Base-by-base conservation (phyloP, 1,284 basidiomycete genomes). In the Coniferiporia weirii region DNA sequence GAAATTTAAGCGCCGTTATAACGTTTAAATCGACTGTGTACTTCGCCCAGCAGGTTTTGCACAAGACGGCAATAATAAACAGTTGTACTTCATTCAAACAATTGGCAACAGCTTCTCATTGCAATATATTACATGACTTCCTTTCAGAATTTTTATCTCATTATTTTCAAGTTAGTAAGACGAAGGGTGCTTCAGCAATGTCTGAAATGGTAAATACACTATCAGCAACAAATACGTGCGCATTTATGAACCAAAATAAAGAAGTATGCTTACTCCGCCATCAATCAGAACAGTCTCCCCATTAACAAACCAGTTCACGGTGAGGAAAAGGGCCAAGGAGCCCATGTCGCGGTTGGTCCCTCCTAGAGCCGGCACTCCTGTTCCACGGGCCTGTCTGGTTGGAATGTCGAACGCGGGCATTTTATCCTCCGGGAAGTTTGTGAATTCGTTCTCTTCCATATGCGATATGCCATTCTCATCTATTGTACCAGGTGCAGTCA, bases 251-350 rank as follows among this genome's bases (percentile, higher is more conserved):
- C 55, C 13, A 53, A 46, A n/a, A 6, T 43, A n/a, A 34, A 15
- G 17, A 45, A 32, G 15, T 36, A 10, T 44, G 74, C 77, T 68
- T 67, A 79, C 76, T 6, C 78, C 78, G 38, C 78, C 79, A 61
- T 80, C 78, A 56, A 81, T 78, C 32, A 80, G 65, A 1, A 81
- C 77, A n/a, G 78, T 81, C 66, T 79, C 78, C 1, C 79, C 74
- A 57, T 79, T 79, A 38, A 81, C 74, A 58, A 73, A 80, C 74
- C 75, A 76, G 62, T 81, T 80, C 7, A 74, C 72, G 8, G 79
- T 72, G 12, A 81, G 63, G 65, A 76, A 79, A 17, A 80, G 68
- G 9, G 74, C 77, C 3, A 80, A 67, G 4, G 73, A 69, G 19
- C 77, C 79, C 67, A 80, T 74, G 61, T 80, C 79, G 51, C 70